Base-by-base conservation (phyloP, 225 moss, liverwort and hornwort species). In the Pleurozium schreberi region DNA sequence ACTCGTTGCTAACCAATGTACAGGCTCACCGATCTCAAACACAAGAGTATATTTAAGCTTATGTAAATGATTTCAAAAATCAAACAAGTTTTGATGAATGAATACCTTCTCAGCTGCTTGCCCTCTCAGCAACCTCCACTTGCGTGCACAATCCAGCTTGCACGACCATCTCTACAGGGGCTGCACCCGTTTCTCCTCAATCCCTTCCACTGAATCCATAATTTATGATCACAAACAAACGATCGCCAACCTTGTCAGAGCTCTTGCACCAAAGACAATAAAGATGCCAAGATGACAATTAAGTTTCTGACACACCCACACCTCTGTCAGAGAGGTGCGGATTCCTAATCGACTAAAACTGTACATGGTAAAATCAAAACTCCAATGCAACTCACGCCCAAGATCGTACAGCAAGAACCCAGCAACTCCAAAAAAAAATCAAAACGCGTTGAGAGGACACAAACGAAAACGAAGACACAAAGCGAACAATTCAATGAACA, bases 41-140 rank as follows among this genome's bases (percentile, higher is more conserved):
- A 42, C 84, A 28, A 73, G 36, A 73, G 9, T 45, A 26, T 18
- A 45, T 23, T n/a, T 11, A n/a, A 38, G n/a, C 62, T 66, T 15
- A 33, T 31, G 7, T 19, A 42, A 34, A 50, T 47, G 23, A 50
- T 76, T 79, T 63, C 21, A 60, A 61, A 60, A 83, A 70, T 31
- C 64, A 70, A 68, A 40, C 50, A 68, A n/a, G 78, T 40, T 42
- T 40, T 38, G 84, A 61, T 67, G 74, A n/a, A 53, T 55, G 62
- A 57, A 59, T 71, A 90, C 91, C 86, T 91, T 74, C 86, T 80
- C 83, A 86, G 88, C 90, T 69, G 59, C 73, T 62, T 80, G 88
- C 76, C 75, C 88, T 79, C 62, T 87, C 71, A 55, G 82, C 67
- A 68, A 57, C 83, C 38, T 82, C 60, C 64, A 42, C 81, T 89